Base-by-base conservation (phyloP, 139 green algal species). In the Yamagishiella unicocca region DNA sequence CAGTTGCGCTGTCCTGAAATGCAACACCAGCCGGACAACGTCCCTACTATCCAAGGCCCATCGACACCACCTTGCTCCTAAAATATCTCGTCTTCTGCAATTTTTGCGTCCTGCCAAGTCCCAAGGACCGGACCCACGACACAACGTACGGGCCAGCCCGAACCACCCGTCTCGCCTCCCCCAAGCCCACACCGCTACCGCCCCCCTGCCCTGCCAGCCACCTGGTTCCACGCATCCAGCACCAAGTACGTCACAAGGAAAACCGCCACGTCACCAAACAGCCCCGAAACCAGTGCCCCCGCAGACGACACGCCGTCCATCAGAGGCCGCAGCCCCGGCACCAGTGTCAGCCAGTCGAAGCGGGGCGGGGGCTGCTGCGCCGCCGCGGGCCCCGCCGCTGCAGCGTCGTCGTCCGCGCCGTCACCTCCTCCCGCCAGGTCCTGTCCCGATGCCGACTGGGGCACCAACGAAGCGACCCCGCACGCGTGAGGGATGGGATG, bases 221-320 rank as follows among this genome's bases (percentile, higher is more conserved):
- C 46, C 43, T 82, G 46, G 17, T 10, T 12, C 46, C 22, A 53
- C 9, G 76, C 76, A 19, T 42, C 76, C 53, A 83, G 53, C 53
- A 71, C 35, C 76, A 71, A 6, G 37, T 66, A 54, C 45, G 54
- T 31, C 54, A 53, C 54, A 21, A 83, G 7, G 21, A 55, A 83
- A 35, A 83, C 54, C 22, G 76, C 53, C 76, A 72, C 31, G 35
- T 83, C 76, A 54, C 27, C 76, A 43, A 54, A 35, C 50, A 83
- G 76, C 53, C 76, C 76, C 76, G 53, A 71, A 53, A 83, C 14
- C 35, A 83, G 76, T 0, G 54, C 53, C 25, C 19, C 19, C 21
- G 35, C 45, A 5, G 76, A 71, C 1, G 33, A 54, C 24, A 71
- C 6, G 25, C 22, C 25, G 76, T 83, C 76, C 33, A 83, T 19